phyloP scores from a whole-genome alignment of 805 yeast species.

The Hanseniaspora meyeri region DNA sequence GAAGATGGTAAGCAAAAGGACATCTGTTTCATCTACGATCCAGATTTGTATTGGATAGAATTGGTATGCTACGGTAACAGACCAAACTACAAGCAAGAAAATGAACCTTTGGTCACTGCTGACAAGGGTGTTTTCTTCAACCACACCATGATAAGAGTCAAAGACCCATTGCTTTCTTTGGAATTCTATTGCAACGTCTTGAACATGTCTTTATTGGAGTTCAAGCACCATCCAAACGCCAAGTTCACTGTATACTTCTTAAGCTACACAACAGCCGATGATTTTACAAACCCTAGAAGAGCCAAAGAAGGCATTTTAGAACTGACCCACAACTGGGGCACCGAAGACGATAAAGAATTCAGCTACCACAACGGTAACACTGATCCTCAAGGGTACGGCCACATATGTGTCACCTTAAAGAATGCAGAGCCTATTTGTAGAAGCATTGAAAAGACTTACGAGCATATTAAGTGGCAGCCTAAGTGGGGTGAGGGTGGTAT shows the following conservation, averaged over 20 bases:
- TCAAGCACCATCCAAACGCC: conserved; percentile 49
- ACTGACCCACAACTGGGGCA: conserved; percentile 91
- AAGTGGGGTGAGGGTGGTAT: conserved; percentile 45
- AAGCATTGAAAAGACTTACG: conserved; percentile 34
- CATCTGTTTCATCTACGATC: conserved; percentile 90
- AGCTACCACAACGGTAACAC: conserved; percentile 76
- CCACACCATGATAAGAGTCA: conserved; percentile 87
- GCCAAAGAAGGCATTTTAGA: conserved; percentile 63
- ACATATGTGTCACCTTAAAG: conserved; percentile 59
- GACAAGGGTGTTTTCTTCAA: conserved; percentile 38
- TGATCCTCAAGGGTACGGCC: conserved; percentile 73
- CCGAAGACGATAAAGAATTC: conserved; percentile 66
- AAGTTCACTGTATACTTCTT: conserved; percentile 77
- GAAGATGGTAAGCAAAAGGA: conserved; percentile 84
- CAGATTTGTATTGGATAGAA: conserved; percentile 96
- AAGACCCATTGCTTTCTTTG: conserved; percentile 65
- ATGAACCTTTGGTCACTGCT: conserved; percentile 15
- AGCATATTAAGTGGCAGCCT: conserved; percentile 45
- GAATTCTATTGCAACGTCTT: conserved; percentile 66
- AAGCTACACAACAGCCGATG: conserved; percentile 47
- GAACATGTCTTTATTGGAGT: conserved; percentile 65
- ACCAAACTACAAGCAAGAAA: conserved; percentile 13
- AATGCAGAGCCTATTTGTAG: conserved; percentile 41
- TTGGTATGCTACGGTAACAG: conserved; percentile 45
- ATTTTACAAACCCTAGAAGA: conserved; percentile 33